These are phyloP conservation scores for Crithidia sp. DNA, from an alignment of 208 protist species.

Conservation along the genomic window DNA sequence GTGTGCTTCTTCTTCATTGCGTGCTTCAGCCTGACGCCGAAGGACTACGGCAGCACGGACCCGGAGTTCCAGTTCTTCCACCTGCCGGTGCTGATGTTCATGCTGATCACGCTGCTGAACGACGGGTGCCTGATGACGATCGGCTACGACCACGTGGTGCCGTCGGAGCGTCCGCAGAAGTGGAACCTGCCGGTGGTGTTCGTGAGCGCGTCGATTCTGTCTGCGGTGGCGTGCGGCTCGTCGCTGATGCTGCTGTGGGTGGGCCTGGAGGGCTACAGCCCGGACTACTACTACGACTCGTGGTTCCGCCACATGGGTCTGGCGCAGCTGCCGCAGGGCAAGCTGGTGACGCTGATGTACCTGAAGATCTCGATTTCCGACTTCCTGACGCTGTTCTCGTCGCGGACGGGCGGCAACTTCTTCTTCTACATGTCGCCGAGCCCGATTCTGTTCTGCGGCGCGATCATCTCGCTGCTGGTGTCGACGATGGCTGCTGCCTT, in stretches of 20 bases:
- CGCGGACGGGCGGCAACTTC: conserved; percentile 74
- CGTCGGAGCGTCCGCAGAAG: conserved; percentile 58
- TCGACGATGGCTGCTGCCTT: conserved; percentile 77
- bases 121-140: conserved; percentile 82
- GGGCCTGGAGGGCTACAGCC: conserved; percentile 57
- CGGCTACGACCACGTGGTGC: conserved; percentile 68
- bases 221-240: conserved; percentile 64
- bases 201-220: conserved; percentile 58
- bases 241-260: conserved; percentile 74
- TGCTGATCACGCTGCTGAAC: conserved; percentile 92
- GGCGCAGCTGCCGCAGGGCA: conserved; percentile 61
- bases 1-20: conserved; percentile 89
- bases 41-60: conserved; percentile 68
- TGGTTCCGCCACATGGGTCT: conserved; percentile 70
- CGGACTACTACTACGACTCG: conserved; percentile 52
- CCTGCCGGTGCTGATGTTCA: conserved; percentile 91
- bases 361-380: conserved; percentile 91
- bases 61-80: conserved; percentile 81
- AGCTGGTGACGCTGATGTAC: conserved; percentile 88
- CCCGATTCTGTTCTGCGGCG: conserved; percentile 63
- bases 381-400: conserved; percentile 91
- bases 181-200: conserved; percentile 79
- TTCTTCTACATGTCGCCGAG: conserved; percentile 77
- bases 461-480: conserved; percentile 67
- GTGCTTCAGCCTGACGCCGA: conserved; percentile 72